Percentiles rank a stretch among this genome's conserved stretches.
phyloP scores from a whole-genome alignment of 75 land plant species.

The Chamaecyparis obtusa region DNA sequence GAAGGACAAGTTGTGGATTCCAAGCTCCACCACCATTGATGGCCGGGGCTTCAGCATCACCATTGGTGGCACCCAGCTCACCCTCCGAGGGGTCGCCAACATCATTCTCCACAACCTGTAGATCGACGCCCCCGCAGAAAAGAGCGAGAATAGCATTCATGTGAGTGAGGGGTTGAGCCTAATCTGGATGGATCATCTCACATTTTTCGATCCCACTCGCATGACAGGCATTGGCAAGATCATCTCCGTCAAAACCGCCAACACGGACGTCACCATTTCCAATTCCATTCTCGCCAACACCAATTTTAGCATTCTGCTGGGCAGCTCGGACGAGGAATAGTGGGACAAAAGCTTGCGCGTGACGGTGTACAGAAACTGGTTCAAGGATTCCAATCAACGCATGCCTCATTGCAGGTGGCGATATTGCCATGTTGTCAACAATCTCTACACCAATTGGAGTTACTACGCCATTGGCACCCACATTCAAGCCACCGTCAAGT shows the following conservation, averaged over 20 bases:
- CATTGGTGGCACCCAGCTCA: conserved; percentile 14
- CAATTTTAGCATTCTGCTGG: conserved; percentile 34
- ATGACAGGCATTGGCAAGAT: not conserved
- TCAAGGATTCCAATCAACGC: conserved; percentile 34
- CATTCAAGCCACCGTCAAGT: conserved; percentile 22
- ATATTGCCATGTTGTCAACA: conserved; percentile 47
- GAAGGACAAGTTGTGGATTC: conserved; percentile 26
- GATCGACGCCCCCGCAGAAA: conserved; percentile 18
- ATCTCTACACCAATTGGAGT: conserved; percentile 49
- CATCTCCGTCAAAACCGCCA: not conserved
- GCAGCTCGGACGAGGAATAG: conserved; percentile 29
- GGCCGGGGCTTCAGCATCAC: conserved; percentile 35
- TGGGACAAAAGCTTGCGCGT: conserved; percentile 29
- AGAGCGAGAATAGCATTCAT: conserved; percentile 32
- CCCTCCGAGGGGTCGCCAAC: conserved; percentile 21
- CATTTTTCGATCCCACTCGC: conserved; percentile 11
- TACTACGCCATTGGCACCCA: conserved; percentile 48
- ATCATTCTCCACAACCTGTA: conserved; percentile 34
- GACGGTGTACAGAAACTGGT: conserved; percentile 42
- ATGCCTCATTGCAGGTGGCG: conserved; percentile 66
- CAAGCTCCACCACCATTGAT: conserved; percentile 37
- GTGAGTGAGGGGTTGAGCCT: conserved; percentile 4
- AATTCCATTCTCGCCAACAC: conserved; percentile 26
- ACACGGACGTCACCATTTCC: conserved; percentile 39
- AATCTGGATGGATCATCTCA: conserved; percentile 40